These are phyloP conservation scores for Fomitopsis schrenkii DNA, from an alignment of 1,284 basidiomycete genomes.

Conservation along the genomic window DNA sequence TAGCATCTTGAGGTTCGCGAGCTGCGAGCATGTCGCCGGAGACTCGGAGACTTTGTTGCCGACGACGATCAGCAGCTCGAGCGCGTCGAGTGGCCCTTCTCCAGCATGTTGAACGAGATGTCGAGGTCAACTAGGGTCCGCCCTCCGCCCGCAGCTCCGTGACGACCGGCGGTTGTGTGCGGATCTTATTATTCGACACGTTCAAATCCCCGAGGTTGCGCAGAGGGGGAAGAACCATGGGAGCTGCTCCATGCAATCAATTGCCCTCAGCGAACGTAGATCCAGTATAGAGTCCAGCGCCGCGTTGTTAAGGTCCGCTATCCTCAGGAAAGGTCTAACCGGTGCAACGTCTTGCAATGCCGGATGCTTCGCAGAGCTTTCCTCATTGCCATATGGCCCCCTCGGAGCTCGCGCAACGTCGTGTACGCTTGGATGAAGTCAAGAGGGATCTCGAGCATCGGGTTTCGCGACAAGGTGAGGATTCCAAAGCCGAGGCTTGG, in stretches of 20 bases:
- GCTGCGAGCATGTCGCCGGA: slow-evolving; percentile 61
- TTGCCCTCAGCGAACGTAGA: slow-evolving; percentile 78
- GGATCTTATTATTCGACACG: slow-evolving; percentile 97
- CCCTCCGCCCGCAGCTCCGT: slow-evolving; percentile 76
- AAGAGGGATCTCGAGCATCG: slow-evolving; percentile 93
- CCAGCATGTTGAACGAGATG: slow-evolving; percentile 92
- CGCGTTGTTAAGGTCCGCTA: slow-evolving; percentile 86
- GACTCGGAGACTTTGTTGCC: slow-evolving; percentile 84
- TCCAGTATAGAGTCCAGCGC: slow-evolving; percentile 76
- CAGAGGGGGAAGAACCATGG: slow-evolving; percentile 85
- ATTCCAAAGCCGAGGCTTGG: too few relatives aligned
- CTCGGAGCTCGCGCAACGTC: slow-evolving; percentile 78
- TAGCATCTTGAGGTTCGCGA: slow-evolving; percentile 62
- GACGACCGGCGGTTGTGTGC: slow-evolving; percentile 75
- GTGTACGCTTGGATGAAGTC: slow-evolving; percentile 95
- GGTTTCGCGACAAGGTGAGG: slow-evolving; percentile 91
- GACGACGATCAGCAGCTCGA: slow-evolving; percentile 79
- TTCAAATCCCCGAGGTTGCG: slow-evolving; percentile 77
- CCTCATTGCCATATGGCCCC: slow-evolving; percentile 96
- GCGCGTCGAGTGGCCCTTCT: slow-evolving; percentile 47
- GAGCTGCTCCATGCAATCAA: slow-evolving; percentile 84
- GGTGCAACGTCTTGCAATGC: slow-evolving; percentile 71
- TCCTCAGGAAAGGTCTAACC: slow-evolving; percentile 91
- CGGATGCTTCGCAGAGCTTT: slow-evolving; percentile 85
- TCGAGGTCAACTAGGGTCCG: slow-evolving; percentile 82